Percentiles rank a stretch among this genome's conserved stretches.
Conservation (phyloP, 805 yeast genomes). For the Starmera pachycereana region DNA sequence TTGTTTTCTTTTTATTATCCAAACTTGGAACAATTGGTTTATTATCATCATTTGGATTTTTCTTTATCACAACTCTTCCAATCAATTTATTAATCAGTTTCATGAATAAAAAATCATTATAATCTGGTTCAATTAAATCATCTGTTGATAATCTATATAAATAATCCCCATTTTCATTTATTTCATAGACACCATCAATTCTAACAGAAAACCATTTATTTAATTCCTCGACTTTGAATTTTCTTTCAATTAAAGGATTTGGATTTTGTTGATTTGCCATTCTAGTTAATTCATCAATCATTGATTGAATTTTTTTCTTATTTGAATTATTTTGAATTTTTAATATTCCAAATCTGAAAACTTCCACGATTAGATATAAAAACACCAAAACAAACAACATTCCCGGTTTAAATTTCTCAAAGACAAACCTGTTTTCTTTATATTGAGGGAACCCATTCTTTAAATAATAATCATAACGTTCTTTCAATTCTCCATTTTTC, state of each 20-base stretch:
- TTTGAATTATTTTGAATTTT: conserved; percentile 47
- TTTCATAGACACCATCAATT: conserved; percentile 47
- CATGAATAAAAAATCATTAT: conserved; percentile 37
- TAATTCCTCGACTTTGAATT: conserved; percentile 28
- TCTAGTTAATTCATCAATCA: conserved; percentile 40
- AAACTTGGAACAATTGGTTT: conserved; percentile 4
- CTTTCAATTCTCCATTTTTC: conserved; percentile 40
- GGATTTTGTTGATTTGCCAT: conserved; percentile 51
- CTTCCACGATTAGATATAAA: conserved; percentile 38
- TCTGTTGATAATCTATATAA: conserved; percentile 34
- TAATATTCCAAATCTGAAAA: conserved; percentile 49
- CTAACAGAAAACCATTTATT: conserved; percentile 46
- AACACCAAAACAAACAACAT: conserved; percentile 38
- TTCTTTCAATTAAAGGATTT: conserved; percentile 34
- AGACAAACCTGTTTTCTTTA: conserved; percentile 56
- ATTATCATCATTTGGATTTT: conserved; percentile 8
- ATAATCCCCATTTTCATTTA: conserved; percentile 33
- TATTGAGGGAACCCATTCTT: conserved; percentile 80
- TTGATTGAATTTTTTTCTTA: conserved; percentile 39
- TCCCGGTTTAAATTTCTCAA: conserved; percentile 63
- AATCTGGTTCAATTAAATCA: conserved; percentile 37
- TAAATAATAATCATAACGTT: conserved; percentile 77
- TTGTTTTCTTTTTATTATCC: conserved; percentile 18
- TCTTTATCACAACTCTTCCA: conserved; percentile 34
- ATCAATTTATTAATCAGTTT: conserved; percentile 32